Percentiles rank a stretch among this genome's conserved stretches.
phyloP scores from a whole-genome alignment of 768 basidiomycete species.

The Suillus sp. region DNA sequence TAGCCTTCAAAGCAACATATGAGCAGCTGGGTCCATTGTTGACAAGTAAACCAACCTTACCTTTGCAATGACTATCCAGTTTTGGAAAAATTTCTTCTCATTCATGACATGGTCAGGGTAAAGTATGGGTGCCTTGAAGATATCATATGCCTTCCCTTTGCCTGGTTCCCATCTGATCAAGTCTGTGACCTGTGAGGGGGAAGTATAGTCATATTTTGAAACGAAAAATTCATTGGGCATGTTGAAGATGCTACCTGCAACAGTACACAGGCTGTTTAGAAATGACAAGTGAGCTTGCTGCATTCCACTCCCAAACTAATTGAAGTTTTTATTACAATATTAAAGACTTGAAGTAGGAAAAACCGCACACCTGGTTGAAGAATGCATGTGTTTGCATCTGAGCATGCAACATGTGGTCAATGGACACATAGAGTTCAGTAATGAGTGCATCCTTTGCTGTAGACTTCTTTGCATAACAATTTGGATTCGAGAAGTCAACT shows the following conservation, averaged over 20 bases:
- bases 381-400: no score
- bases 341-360: no score
- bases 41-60: neutral
- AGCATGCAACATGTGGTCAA: no score
- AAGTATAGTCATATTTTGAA: neutral
- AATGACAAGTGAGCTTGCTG: neutral
- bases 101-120: conserved; percentile 1
- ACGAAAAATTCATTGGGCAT: conserved; percentile 5
- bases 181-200: neutral
- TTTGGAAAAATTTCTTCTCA: conserved; percentile 4
- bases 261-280: neutral
- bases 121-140: conserved; percentile 1
- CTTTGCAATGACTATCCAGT: conserved; percentile 5
- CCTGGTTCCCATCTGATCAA: neutral
- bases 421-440: no score
- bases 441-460: no score
- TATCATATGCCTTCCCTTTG: neutral
- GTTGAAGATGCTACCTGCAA: neutral
- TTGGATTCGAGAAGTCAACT: no score
- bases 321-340: neutral
- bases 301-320: neutral
- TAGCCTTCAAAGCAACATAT: conserved; percentile 1
- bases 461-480: no score
- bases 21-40: neutral
- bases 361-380: no score